Evolutionary conservation across 1,284 basidiomycete genomes (phyloP).

Genomic region (Lentinula novae-zelandiae): DNA sequence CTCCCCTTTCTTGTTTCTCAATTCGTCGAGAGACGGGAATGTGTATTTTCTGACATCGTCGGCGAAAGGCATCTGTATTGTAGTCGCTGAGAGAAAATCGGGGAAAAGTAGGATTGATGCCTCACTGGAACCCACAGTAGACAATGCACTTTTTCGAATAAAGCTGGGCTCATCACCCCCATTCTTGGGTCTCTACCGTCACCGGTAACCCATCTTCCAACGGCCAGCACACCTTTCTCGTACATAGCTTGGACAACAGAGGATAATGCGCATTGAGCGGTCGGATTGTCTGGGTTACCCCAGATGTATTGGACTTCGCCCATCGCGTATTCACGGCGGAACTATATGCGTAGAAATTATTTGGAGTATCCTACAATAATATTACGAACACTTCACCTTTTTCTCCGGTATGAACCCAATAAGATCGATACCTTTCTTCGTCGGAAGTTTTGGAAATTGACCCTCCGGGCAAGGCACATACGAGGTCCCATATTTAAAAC

Average conservation of each 20-base stretch:
- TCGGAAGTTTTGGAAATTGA: constrained; percentile 67
- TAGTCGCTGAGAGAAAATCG: neutral
- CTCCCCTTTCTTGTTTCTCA: constrained; percentile 78
- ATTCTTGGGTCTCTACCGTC: constrained; percentile 69
- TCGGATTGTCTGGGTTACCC: constrained; percentile 65
- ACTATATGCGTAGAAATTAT: constrained; percentile 36
- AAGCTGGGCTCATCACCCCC: constrained; percentile 67
- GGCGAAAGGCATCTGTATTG: constrained; percentile 84
- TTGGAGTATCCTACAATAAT: neutral
- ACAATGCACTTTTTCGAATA: constrained; percentile 69
- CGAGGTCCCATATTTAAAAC: constrained; percentile 91
- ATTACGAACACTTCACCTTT: constrained; percentile 43
- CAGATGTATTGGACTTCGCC: constrained; percentile 88
- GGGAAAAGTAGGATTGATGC: neutral
- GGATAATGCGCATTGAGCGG: constrained; percentile 82
- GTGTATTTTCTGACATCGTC: constrained; percentile 88
- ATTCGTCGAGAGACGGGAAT: constrained; percentile 78
- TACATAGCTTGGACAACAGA: constrained; percentile 83
- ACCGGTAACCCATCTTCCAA: constrained; percentile 12
- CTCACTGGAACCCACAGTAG: constrained; percentile 79
- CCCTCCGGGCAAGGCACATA: constrained; percentile 84
- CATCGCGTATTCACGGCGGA: constrained; percentile 79
- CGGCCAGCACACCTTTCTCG: constrained; percentile 13
- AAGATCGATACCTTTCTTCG: constrained; percentile 83
- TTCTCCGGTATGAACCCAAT: constrained; percentile 75